These are phyloP conservation scores for Serpula lacrymans DNA, from an alignment of 768 basidiomycete species.

Conservation along the genomic window DNA sequence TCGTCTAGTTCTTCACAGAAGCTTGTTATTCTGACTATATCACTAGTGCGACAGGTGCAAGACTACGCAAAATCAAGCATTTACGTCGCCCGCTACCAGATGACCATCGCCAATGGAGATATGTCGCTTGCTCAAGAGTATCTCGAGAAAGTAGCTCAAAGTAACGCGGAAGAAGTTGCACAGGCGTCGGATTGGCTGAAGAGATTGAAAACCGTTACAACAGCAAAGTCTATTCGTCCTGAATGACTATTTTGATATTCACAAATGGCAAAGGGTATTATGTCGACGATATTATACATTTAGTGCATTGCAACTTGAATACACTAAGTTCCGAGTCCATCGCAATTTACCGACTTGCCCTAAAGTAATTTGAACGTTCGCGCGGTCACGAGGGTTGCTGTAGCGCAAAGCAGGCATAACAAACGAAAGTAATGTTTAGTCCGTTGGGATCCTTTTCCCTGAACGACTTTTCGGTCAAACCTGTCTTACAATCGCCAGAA, in stretches of 20 bases:
- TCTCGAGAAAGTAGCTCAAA: constrained; percentile 68
- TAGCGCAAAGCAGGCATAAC: constrained; percentile 36
- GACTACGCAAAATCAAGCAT: constrained; percentile 85
- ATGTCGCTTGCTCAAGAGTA: constrained; percentile 69
- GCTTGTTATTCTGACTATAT: constrained; percentile 9
- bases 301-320: not conserved
- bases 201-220: constrained; percentile 38
- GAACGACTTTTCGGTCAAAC: constrained; percentile 23
- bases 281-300: not conserved
- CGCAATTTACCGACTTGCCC: constrained; percentile 21
- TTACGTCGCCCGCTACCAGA: constrained; percentile 78
- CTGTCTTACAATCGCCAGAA: constrained; percentile 7
- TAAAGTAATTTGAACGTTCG: constrained; percentile 28
- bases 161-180: constrained; percentile 80
- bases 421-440: constrained; percentile 31
- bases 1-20: constrained; percentile 7
- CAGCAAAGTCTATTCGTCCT: constrained; percentile 11
- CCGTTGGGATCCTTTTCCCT: constrained; percentile 23
- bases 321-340: constrained; percentile 1
- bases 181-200: constrained; percentile 72
- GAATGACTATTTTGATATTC: constrained; percentile 2
- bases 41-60: constrained; percentile 60
- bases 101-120: constrained; percentile 59
- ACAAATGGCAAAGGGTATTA: constrained; percentile 2
- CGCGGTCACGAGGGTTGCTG: constrained; percentile 36